Evolutionary conservation across 345 rosid species (phyloP).

Genomic region (Iberis pinnata): DNA sequence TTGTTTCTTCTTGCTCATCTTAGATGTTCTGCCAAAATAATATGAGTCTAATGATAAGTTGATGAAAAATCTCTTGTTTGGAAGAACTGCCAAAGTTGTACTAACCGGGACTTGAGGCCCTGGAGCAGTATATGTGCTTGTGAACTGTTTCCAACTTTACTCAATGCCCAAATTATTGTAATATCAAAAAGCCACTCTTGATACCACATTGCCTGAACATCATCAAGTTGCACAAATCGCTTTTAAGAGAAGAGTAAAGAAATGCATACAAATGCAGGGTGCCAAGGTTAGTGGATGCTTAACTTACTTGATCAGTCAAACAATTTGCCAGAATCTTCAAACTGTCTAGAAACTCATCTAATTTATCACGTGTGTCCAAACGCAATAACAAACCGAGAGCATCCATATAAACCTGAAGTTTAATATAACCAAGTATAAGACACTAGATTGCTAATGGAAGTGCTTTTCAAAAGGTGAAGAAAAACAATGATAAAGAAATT

Average conservation of each 20-base stretch:
- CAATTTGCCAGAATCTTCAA: slow-evolving; percentile 39
- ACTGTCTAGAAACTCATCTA: slow-evolving; percentile 38
- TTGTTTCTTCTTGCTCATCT: slow-evolving; percentile 65
- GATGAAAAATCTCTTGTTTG: slow-evolving; percentile 7
- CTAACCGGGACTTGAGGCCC: slow-evolving; percentile 61
- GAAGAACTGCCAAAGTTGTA: neutral
- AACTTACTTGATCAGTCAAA: slow-evolving; percentile 51
- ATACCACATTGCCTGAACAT: slow-evolving; percentile 59
- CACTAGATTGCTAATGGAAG: neutral
- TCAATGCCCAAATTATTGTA: slow-evolving; percentile 65
- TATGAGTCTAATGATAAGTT: neutral
- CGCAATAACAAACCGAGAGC: slow-evolving; percentile 69
- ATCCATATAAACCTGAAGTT: slow-evolving; percentile 56
- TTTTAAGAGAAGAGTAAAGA: neutral
- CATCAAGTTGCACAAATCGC: neutral
- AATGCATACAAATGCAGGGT: neutral
- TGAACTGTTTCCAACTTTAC: slow-evolving; percentile 44
- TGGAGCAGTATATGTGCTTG: slow-evolving; percentile 51
- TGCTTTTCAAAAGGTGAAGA: neutral
- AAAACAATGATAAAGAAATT: neutral
- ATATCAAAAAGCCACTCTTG: slow-evolving; percentile 71
- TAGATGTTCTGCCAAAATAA: slow-evolving; percentile 32
- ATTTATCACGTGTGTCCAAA: slow-evolving; percentile 42
- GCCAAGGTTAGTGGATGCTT: no score
- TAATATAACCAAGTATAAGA: neutral